Evolutionary conservation across 2,329 filamentous ascomycete species (phyloP).

Genomic region (Aspergillus texensis): DNA sequence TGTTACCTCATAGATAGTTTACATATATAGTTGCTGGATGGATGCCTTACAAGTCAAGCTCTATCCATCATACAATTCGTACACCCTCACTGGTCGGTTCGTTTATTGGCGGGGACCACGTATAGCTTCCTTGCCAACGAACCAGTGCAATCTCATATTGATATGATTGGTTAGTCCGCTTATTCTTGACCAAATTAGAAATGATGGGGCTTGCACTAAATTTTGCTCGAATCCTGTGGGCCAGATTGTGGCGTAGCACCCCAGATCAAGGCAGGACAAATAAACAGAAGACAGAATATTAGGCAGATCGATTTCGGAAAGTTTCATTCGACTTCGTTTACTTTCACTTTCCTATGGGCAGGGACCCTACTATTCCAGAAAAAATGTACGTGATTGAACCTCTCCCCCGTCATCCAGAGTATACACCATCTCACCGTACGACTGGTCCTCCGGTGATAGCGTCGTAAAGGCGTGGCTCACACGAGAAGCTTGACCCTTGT

Average conservation of each 20-base stretch:
- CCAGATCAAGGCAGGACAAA: not conserved
- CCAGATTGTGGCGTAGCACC: not conserved
- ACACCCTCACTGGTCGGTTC: not conserved
- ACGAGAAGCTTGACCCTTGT: too few species aligned
- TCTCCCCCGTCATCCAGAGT: not conserved
- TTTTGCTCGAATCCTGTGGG: not conserved
- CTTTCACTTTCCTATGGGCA: too few species aligned
- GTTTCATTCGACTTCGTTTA: not conserved
- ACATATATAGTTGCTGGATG: rapidly evolving
- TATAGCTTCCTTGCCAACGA: not conserved
- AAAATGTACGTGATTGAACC: not conserved
- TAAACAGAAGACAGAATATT: not conserved
- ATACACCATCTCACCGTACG: not conserved
- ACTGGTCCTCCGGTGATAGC: not conserved
- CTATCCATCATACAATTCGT: not conserved
- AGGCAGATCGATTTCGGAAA: not conserved
- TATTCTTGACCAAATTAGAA: not conserved
- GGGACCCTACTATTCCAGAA: too few species aligned
- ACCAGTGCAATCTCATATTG: not conserved
- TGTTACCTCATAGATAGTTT: not conserved
- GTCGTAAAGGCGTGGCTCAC: not conserved
- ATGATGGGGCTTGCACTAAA: not conserved
- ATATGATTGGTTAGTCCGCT: not conserved
- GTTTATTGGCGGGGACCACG: not conserved
- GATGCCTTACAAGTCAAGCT: not conserved